Base-by-base conservation (phyloP, 371 early-diverging fungal genomes). In the Blakeslea trispora region DNA sequence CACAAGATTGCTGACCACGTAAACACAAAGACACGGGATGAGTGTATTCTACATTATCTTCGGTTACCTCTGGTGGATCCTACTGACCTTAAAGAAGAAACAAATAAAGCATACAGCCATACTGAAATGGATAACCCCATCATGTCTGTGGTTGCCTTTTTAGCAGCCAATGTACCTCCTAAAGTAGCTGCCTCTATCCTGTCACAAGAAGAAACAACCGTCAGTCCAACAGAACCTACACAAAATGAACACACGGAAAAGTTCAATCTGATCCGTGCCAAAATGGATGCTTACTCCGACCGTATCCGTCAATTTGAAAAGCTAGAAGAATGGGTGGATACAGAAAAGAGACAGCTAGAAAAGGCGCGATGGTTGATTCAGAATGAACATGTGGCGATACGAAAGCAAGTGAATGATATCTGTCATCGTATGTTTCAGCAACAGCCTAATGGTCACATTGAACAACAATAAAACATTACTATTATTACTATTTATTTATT, bases 111-210 rank as follows among this genome's bases (percentile, higher is more conserved):
- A 40, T 81, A 84, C 50, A 54, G 37, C 91, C 69, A 77, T 7
- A 28, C 28, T 28, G 71, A 45, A 77, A 88, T 90, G 0, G 92
- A 95, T 31, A 98, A 99, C 65, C 99, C 99, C 0, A 91, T 98
- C 24, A 89, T 97, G 91, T 89, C 93, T 4, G 88, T 98, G 0
- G 93, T 98, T 0, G 94, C 98, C 0, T 98, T 98, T 63, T 71
- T 99, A 58, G 95, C 96, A 2, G 83, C 92, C n/a, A 85, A 91
- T 14, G 98, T 99, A n/a, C 86, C 89, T 62, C 96, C 99, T 0
- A 81, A 89, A 18, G 94, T 98, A 0, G 98, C 96, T 0, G 83
- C 88, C 1, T 94, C 92, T 0, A 92, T 95, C 5, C 22, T 59
- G 2, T 14, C 10, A 8, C 31, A 54, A 19, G 24, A 41, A 22